Evolutionary conservation across 768 basidiomycete species (phyloP), one percentile per base, ranked within the genome.

Genomic region (Pholiota conissans): DNA sequence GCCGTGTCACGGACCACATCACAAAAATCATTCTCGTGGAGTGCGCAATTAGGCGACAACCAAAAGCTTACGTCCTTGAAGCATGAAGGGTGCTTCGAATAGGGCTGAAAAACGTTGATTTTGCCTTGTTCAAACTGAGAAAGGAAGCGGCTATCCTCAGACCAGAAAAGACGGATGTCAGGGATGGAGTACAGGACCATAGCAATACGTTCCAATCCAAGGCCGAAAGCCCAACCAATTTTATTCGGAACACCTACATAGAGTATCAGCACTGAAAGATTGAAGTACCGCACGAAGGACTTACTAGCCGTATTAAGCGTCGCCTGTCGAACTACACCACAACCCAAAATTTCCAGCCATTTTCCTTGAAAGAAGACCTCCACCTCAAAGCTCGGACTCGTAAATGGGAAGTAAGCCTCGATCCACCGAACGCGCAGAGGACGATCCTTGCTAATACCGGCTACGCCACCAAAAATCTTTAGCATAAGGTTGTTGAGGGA

Each of bases 141-240:
- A 26, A 89, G 76, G 81, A 99, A 99, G 11, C 95, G 87, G 16
- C 82, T 65, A 67, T 99, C 97, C 49, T 75, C 73, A 2, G 95
- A 95, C 97, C 97, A 99, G 80, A 99, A 99, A 13, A 99, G 78
- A 16, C 97, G 90, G 69, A 99, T 98, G 71, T 99, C 97, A 8
- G 96, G 97, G 52, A 99, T 96, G 13, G 88, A 89, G 76, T 89
- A 98, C 47, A 99, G 84, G 59, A 98, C 86, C 97, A 99, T 99
- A 14, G 95, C 94, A 61, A 98, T 95, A 29, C 97, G 85, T 69
- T 99, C 97, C 42, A 99, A 81, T 3, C 97, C 97, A 52, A 99
- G 86, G 24, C 97, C 97, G 67, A 98, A 98, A 0, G 97, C 97
- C 96, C 97, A 99, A 26, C 95, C 93, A 64, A 93, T 84, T 68